Base-by-base conservation (phyloP, 805 yeast species). In the Saccharomycopsis schoenii region DNA sequence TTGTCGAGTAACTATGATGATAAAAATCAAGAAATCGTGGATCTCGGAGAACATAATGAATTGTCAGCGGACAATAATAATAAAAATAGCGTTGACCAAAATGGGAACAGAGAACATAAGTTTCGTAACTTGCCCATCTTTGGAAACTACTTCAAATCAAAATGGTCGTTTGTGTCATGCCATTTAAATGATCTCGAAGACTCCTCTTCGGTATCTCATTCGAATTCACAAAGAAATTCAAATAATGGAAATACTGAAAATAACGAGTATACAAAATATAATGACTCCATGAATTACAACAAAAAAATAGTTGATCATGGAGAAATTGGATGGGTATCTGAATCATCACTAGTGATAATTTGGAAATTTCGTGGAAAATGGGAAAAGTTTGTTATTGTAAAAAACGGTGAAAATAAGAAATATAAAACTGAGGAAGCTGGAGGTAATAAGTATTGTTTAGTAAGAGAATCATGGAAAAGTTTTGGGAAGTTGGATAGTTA, bases 371-470 rank as follows among this genome's bases (percentile, higher is more conserved):
- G 83, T 63, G 85, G 86, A 4, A 83, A 84, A 36, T 89, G 97
- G 97, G 97, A 93, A 69, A 89, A 88, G 70, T 93, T 88, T 70
- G 83, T 78, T 14, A 83, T 93, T 42, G 76, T 82, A 14, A 90
- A 85, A 66, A 80, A 75, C 17, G 12, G 24, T 56, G 57, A 36
- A 19, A 11, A 4, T 14, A 40, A 19, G 19, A 56, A 41, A 29
- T 12, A 10, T 51, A 34, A 12, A 21, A 15, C 42, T 21, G 58
- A 51, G 42, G 67, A 68, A 12, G 73, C 72, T 41, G 75, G 73
- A 58, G 84, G 83, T 81, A 86, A 81, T 65, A 47, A 47, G 24
- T 47, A 47, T 24, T 47, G 34, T 10, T 70, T 88, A 17, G 77
- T 83, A 1, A 74, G 88, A 58, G 89, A 83, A 64, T 87, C 89